Conservation (phyloP, 2,329 filamentous ascomycete genomes). For the Beauveria asiatica region DNA sequence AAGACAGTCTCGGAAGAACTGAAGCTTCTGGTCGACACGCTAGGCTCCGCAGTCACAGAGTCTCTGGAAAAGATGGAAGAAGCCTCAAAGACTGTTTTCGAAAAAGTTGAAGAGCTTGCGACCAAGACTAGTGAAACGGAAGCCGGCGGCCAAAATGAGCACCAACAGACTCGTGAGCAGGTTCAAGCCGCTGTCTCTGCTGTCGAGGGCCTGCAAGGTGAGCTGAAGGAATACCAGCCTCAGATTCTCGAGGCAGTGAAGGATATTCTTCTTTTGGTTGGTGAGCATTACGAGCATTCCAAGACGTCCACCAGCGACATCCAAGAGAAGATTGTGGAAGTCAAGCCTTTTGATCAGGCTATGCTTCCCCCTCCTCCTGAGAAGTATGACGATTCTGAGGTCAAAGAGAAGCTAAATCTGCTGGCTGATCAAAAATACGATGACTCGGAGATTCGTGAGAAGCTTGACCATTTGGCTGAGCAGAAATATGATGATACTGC, state of each 20-base stretch:
- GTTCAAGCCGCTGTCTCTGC: slow-evolving; percentile 64
- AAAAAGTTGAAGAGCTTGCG: slow-evolving; percentile 70
- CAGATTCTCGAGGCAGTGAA: slow-evolving; percentile 80
- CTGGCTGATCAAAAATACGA: slow-evolving; percentile 29
- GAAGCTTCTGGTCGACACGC: slow-evolving; percentile 74
- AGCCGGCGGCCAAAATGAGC: slow-evolving; percentile 65
- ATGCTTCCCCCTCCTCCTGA: slow-evolving; percentile 45
- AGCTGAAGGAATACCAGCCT: slow-evolving; percentile 76
- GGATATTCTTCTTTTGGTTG: slow-evolving; percentile 74
- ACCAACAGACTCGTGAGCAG: slow-evolving; percentile 74
- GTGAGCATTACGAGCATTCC: slow-evolving; percentile 81
- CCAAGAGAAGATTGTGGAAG: slow-evolving; percentile 51
- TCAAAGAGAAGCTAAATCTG: slow-evolving; percentile 23
- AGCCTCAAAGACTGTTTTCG: slow-evolving; percentile 80
- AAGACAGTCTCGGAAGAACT: slow-evolving; percentile 82
- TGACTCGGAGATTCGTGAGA: slow-evolving; percentile 22
- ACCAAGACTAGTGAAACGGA: slow-evolving; percentile 68
- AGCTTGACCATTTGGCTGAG: slow-evolving; percentile 19
- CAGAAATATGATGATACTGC: slow-evolving; percentile 8
- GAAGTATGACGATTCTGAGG: slow-evolving; percentile 48
- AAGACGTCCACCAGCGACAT: slow-evolving; percentile 54
- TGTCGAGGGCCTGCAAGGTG: slow-evolving; percentile 67
- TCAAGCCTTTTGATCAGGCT: slow-evolving; percentile 51
- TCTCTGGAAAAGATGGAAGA: slow-evolving; percentile 80
- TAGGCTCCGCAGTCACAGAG: slow-evolving; percentile 72